Base-by-base conservation (phyloP, 768 basidiomycete genomes). In the Serendipita indica region DNA sequence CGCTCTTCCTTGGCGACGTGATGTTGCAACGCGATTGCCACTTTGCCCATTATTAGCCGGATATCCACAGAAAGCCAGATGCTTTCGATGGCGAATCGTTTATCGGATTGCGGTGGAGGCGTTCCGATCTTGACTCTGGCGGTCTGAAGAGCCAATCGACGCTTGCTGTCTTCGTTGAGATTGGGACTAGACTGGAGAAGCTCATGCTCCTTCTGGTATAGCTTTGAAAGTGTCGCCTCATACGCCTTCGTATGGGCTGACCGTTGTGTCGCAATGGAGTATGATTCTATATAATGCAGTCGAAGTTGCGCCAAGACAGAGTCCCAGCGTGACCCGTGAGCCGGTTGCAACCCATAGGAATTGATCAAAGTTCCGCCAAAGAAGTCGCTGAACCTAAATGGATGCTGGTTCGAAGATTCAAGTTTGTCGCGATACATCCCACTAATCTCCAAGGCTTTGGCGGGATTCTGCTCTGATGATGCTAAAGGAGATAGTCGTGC, bases 21-120 rank as follows among this genome's bases (percentile, higher is more conserved):
- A n/a, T n/a, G n/a, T n/a, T 74, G 69, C 35, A 79, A 72, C 78
- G 78, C 0, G 63, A 57, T 28, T 59, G 66, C 75, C 59, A 83
- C 62, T 35, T 75, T 67, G n/a, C 68, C 72, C 27, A 86, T 67
- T 5, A 69, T 64, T 60, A 82, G 72, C 2, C 83, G 77, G 27
- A 82, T 69, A 25, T 78, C 68, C 35, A 86, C 65, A 3, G 77
- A 75, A 7, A 68, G 62, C 75, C 77, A 79, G 57, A 81, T 72
- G 0, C 81, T 81, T 64, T 84, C 83, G 5, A 83, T 77, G 10
- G 75, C 63, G 68, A 79, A 82, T 37, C 80, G 73, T 45, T 72
- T 72, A 66, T 84, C 82, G 0, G 80, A 80, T 4, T 73, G 74
- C 3, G 81, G 83, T 41, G 73, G 74, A 0, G 77, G 73, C 63